Percentiles rank a stretch among this genome's conserved stretches.
Conservation (phyloP, 768 basidiomycete genomes). For the Leccinum subtestaceum region DNA sequence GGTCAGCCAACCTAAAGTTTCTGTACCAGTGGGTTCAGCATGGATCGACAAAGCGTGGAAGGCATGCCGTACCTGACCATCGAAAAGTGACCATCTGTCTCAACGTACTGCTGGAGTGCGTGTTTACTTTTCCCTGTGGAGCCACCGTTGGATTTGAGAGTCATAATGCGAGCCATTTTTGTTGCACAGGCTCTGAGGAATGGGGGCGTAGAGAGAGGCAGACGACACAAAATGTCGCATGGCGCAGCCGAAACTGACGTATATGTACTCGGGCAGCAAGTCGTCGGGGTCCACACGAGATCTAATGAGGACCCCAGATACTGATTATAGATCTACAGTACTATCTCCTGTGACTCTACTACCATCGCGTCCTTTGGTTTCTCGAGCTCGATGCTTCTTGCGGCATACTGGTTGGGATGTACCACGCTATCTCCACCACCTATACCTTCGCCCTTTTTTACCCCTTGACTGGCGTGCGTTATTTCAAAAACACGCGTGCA, state of each 20-base stretch:
- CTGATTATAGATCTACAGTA: slow-evolving; percentile 7
- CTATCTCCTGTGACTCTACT: slow-evolving; percentile 26
- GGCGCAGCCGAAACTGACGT: slow-evolving; percentile 7
- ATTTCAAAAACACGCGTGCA: slow-evolving; percentile 97
- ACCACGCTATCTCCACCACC: slow-evolving; percentile 84
- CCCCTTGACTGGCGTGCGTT: slow-evolving; percentile 68
- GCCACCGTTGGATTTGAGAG: slow-evolving; percentile 23
- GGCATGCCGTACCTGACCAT: slow-evolving; percentile 73
- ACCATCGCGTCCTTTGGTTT: slow-evolving; percentile 45
- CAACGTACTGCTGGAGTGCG: slow-evolving; percentile 76
- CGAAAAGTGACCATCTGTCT: slow-evolving; percentile 94
- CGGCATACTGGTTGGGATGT: slow-evolving; percentile 90
- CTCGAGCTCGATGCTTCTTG: slow-evolving; percentile 67
- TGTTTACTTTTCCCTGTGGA: slow-evolving; percentile 17
- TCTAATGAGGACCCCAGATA: slow-evolving; percentile 18
- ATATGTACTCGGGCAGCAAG: slow-evolving; percentile 1
- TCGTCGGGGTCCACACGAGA: slow-evolving; percentile 15
- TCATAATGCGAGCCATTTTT: slow-evolving; percentile 31
- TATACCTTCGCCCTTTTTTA: slow-evolving; percentile 87
- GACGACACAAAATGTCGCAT: slow-evolving; percentile 30
- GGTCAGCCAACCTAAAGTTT: slow-evolving; percentile 96
- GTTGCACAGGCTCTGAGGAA: neutral
- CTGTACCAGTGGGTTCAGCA: slow-evolving; percentile 40
- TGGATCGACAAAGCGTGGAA: slow-evolving; percentile 11
- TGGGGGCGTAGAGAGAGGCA: slow-evolving; percentile 13